phyloP scores from a whole-genome alignment of 2,329 filamentous ascomycete species.

The Diplodia seriata region DNA sequence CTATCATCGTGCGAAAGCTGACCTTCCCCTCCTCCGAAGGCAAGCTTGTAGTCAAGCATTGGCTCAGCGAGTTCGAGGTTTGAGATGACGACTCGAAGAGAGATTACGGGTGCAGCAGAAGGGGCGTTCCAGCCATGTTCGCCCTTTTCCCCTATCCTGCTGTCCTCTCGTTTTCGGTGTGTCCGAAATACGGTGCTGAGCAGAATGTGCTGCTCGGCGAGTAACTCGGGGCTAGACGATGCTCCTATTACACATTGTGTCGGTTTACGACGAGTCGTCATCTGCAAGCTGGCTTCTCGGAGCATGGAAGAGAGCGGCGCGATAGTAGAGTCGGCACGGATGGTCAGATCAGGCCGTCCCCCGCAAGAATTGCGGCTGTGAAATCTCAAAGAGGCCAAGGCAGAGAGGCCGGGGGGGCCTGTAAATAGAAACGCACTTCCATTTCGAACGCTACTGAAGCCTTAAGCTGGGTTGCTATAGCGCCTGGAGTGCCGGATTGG shows the following conservation, averaged over 20 bases:
- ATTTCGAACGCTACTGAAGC: background rate
- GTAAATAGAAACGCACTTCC: slow-evolving; percentile 13
- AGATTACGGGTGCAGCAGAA: background rate
- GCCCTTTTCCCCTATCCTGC: background rate
- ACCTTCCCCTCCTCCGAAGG: slow-evolving; percentile 71
- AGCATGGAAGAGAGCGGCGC: background rate
- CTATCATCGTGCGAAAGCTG: slow-evolving; percentile 80
- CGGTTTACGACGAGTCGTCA: background rate
- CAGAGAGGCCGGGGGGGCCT: background rate
- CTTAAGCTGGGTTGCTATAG: slow-evolving; percentile 17
- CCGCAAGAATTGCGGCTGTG: background rate
- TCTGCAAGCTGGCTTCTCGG: background rate
- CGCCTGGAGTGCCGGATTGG: slow-evolving; percentile 1
- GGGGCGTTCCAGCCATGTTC: background rate
- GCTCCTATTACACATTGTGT: slow-evolving; percentile 7
- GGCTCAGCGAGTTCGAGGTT: slow-evolving; percentile 75
- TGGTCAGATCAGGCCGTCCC: background rate
- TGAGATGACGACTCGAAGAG: slow-evolving; percentile 41
- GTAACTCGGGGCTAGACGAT: background rate
- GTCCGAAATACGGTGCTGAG: background rate
- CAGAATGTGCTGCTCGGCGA: background rate
- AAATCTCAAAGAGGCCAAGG: background rate
- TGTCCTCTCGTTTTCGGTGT: background rate
- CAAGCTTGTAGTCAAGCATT: slow-evolving; percentile 78
- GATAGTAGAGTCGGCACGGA: background rate